Base-by-base conservation (phyloP, 352 stramenopile genomes). In the Globisporangium cederbergense region DNA sequence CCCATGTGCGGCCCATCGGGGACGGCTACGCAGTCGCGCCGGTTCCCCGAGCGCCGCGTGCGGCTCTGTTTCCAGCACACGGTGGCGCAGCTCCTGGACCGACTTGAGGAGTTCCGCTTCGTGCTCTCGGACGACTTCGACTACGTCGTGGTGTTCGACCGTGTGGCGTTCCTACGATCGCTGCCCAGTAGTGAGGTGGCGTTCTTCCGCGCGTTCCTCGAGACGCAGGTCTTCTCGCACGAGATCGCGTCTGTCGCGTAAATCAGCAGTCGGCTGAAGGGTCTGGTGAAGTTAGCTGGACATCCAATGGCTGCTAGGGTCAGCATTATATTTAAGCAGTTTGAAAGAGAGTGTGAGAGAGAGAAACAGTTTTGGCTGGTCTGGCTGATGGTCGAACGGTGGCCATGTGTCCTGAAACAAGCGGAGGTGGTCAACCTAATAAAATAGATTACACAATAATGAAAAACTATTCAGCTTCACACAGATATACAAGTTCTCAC, bases 91-190 rank as follows among this genome's bases (percentile, higher is more conserved):
- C 64, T 91, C 2, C 64, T 90, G 47, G 71, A 76, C 16, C 77
- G 70, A 7, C 68, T 95, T 1, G 83, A 92, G 55, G 82, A 90
- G 64, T 93, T 88, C 62, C 83, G 86, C 36, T 95, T 92, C 60
- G 83, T 93, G 62, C 71, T 95, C 28, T 92, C 86, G 52, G 86
- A 95, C 64, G 86, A 95, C 65, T 92, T 93, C 58, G 86, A 95
- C 71, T 91, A 83, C 53, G 83, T 92, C 30, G 86, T 95, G 43
- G 86, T 95, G 50, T 95, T 95, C 65, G 86, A 95, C 59, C 83
- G 79, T 32, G 70, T 88, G 11, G 79, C 76, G 5, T 95, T 91
- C 67, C 59, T 92, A 46, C 76, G 70, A 40, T 69, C 66, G n/a
- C 62, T 91, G 43, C 79, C 78, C 3, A 28, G 73, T 5, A 64